phyloP scores from a whole-genome alignment of 805 yeast species.

The Teunomyces lycoperdinae region DNA sequence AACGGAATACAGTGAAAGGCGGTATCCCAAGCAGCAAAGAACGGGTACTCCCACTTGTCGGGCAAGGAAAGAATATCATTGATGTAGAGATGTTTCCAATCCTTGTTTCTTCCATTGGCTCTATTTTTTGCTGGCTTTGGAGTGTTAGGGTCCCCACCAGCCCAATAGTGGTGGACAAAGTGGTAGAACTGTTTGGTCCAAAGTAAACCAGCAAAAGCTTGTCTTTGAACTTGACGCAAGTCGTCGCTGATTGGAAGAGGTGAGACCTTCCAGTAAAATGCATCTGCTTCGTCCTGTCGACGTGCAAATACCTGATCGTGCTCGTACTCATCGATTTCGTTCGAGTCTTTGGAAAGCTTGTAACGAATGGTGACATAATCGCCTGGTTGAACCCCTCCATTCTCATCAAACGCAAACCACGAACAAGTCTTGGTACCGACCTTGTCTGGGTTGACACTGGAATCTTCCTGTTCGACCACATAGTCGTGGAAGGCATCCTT shows the following conservation, averaged over 20 bases:
- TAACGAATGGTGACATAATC: conserved; percentile 85
- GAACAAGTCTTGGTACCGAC: conserved; percentile 85
- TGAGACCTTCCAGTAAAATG: conserved; percentile 83
- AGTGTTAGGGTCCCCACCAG: conserved; percentile 74
- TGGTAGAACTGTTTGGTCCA: conserved; percentile 94
- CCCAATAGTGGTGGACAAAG: conserved; percentile 84
- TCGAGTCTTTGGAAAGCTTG: conserved; percentile 48
- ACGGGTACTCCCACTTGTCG: conserved; percentile 95
- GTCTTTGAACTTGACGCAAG: conserved; percentile 80
- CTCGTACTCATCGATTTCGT: conserved; percentile 65
- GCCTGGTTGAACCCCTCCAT: conserved; percentile 79
- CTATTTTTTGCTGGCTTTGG: conserved; percentile 76
- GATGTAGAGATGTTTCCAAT: conserved; percentile 86
- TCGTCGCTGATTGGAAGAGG: conserved; percentile 83
- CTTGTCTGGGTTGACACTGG: conserved; percentile 65
- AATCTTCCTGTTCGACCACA: conserved; percentile 57
- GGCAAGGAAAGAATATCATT: conserved; percentile 88
- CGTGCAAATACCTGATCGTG: conserved; percentile 67
- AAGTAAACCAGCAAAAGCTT: conserved; percentile 88
- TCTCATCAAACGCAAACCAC: conserved; percentile 73
- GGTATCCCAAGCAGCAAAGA: conserved; percentile 96
- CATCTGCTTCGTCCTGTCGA: conserved; percentile 86
- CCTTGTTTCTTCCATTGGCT: conserved; percentile 82
- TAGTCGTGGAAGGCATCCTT: conserved; percentile 93
- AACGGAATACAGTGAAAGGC: conserved; percentile 93